Evolutionary conservation across 306 rosid species (phyloP).

Genomic region (Pyrus bretschneideri): DNA sequence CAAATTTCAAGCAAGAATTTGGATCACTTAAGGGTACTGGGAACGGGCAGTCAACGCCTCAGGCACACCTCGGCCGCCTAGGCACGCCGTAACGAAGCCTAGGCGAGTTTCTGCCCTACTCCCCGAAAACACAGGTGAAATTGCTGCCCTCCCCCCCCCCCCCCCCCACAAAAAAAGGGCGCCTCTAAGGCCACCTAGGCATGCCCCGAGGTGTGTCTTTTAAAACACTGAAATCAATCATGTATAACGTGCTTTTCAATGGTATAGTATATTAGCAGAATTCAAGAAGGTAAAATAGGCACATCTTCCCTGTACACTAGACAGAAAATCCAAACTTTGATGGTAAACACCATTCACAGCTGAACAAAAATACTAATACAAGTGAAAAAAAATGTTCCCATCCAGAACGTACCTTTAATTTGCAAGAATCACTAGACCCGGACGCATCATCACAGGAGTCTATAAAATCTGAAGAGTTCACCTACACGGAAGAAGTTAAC

Average conservation of each 20-base stretch:
- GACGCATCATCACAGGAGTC: constrained; percentile 21
- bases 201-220: too few relatives aligned
- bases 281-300: background rate
- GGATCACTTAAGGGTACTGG: too few relatives aligned
- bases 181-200: too few relatives aligned
- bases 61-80: too few relatives aligned
- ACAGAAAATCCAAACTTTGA: background rate
- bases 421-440: constrained; percentile 42
- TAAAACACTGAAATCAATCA: too few relatives aligned
- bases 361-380: background rate
- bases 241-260: background rate
- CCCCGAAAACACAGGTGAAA: too few relatives aligned
- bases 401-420: constrained; percentile 59
- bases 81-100: too few relatives aligned
- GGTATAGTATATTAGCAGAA: background rate
- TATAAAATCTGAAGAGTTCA: constrained; percentile 31
- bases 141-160: too few relatives aligned
- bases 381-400: constrained; percentile 12
- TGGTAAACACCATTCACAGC: background rate
- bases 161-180: too few relatives aligned
- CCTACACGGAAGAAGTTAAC: constrained; percentile 41
- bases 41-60: too few relatives aligned
- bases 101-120: too few relatives aligned
- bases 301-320: background rate
- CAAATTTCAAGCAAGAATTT: too few relatives aligned